Evolutionary conservation across 345 rosid species (phyloP), one percentile per base, ranked within the genome.

Genomic region (Cardamine resedifolia): DNA sequence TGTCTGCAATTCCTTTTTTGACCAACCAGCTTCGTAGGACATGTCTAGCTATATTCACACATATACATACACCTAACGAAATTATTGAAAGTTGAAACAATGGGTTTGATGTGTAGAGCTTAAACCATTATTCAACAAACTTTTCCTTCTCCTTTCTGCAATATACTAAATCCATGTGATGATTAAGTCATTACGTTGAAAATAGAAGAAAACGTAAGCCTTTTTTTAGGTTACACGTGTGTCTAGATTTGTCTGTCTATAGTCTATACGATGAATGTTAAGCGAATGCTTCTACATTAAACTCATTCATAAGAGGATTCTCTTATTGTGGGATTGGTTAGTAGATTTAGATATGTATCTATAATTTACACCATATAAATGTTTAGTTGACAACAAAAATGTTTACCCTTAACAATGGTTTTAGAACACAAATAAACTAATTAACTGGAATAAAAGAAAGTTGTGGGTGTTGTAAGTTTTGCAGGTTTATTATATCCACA

Each of bases 1-100:
- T 27, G 43, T 60, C 60, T 38, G 24, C 70, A 67, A 9, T 8
- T 16, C 3, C 8, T 21, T 44, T 55, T 56, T 73, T 33, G 59
- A 57, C 77, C 60, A 65, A 65, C 41, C 5, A 57, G 33, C 21
- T 36, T 65, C 15, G 43, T 19, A 58, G 56, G 33, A 33, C 30
- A 43, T 34, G 18, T 39, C 39, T 23, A 64, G 77, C 66, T 73
- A 72, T 73, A 65, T 65, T 48, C 77, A 65, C 65, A 45, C 19
- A 41, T 9, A 48, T 2, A 48, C 14, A n/a, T n/a, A 28, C 49
- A 64, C 51, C 77, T 73, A 73, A 64, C 64, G 48, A 47, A 33
- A 57, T 65, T 26, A 57, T n/a, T n/a, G n/a, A n/a, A n/a, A n/a
- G n/a, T 66, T 73, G 57, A 45, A 31, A 43, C 48, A 43, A 15